These are phyloP conservation scores for Solanum appendiculatum DNA, from an alignment of 257 asterid genomes.

Conservation along the genomic window DNA sequence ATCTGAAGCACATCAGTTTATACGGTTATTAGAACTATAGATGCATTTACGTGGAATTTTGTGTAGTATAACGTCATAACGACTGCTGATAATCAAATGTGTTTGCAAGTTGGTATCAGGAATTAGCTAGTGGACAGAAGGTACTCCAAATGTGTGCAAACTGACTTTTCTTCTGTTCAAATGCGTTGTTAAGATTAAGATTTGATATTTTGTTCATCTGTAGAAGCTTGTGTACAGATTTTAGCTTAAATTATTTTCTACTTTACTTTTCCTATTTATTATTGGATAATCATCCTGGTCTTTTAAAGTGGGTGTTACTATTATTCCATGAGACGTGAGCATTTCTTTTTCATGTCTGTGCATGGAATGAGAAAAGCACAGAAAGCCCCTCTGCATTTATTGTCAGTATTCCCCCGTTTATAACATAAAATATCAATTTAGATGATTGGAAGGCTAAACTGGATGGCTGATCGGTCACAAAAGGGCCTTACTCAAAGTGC, in stretches of 20 bases:
- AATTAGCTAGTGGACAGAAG: background rate
- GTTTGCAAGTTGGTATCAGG: background rate
- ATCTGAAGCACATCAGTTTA: background rate
- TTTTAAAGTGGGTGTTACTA: background rate
- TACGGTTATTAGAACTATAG: background rate
- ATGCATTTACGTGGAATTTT: background rate
- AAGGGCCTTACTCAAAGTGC: conserved; percentile 82
- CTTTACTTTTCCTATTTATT: background rate
- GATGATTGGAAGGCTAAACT: conserved; percentile 84
- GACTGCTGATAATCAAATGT: background rate
- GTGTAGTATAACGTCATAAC: background rate
- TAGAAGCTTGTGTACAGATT: background rate
- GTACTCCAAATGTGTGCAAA: background rate
- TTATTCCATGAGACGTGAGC: background rate
- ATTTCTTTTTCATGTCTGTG: background rate
- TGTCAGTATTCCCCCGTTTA: background rate
- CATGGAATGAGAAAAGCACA: background rate
- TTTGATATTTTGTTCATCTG: background rate
- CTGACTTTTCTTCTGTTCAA: background rate
- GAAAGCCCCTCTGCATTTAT: background rate
- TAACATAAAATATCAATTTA: conserved; percentile 5
- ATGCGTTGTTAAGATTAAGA: background rate
- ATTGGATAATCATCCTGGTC: background rate
- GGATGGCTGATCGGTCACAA: conserved; percentile 95
- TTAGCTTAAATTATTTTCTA: background rate